A percentile compares a stretch with the other conserved stretches of the same genome.
These are phyloP conservation scores for Amaranthus palmeri DNA, from an alignment of 148 eudicot genomes.

Conservation along the genomic window DNA sequence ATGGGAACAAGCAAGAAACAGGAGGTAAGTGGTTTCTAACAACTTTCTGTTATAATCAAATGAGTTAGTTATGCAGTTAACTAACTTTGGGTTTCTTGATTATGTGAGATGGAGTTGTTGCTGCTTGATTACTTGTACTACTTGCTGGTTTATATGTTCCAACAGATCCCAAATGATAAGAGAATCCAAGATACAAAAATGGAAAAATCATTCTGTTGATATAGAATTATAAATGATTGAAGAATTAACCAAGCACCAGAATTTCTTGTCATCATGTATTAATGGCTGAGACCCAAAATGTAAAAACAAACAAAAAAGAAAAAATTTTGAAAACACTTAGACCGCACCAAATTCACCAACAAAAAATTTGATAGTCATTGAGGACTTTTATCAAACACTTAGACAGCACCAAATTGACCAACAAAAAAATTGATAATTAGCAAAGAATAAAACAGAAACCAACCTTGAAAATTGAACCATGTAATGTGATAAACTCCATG, in stretches of 20 bases:
- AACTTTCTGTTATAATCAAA: too few relatives aligned
- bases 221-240: background rate
- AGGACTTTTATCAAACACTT: conserved; percentile 53
- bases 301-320: background rate
- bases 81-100: too few relatives aligned
- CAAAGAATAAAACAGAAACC: background rate
- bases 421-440: background rate
- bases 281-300: background rate
- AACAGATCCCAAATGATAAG: too few relatives aligned
- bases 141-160: too few relatives aligned
- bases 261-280: background rate
- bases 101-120: too few relatives aligned
- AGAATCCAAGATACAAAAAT: too few relatives aligned
- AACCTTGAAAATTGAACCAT: conserved; percentile 29
- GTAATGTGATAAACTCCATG: conserved; percentile 2
- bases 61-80: too few relatives aligned
- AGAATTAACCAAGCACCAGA: background rate
- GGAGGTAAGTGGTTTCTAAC: too few relatives aligned
- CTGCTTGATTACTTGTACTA: too few relatives aligned
- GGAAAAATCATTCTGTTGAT: background rate
- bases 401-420: conserved; percentile 10
- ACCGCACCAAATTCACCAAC: background rate
- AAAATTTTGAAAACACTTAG: background rate
- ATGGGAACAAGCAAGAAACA: too few relatives aligned
- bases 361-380: background rate